A percentile compares a stretch with the other conserved stretches of the same genome.
Evolutionary conservation across 2,329 filamentous ascomycete species (phyloP).

Genomic region (Metarhizium sp.): DNA sequence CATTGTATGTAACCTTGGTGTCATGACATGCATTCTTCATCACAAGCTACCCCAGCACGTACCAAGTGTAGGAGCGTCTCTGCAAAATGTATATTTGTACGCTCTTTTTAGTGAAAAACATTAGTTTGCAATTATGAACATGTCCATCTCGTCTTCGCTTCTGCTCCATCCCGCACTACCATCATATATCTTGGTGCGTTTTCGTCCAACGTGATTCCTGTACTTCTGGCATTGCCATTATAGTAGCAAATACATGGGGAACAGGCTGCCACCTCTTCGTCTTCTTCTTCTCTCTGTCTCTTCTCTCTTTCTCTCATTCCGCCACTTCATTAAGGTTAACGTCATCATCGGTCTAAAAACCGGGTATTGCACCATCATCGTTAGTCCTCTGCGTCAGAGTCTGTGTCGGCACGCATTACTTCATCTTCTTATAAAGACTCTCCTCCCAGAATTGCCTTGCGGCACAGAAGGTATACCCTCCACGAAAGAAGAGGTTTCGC

Average conservation of each 20-base stretch:
- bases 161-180: background rate
- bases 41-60: too few relatives aligned
- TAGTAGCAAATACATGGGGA: background rate
- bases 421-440: slow-evolving; percentile 1
- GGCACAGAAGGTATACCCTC: background rate
- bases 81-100: background rate
- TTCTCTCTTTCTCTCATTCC: background rate
- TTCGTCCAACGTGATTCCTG: background rate
- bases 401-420: background rate
- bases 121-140: background rate
- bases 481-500: background rate
- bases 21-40: too few relatives aligned
- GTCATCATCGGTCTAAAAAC: background rate
- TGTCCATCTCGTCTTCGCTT: background rate
- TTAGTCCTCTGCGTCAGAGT: background rate
- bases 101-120: background rate
- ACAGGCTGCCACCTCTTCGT: background rate
- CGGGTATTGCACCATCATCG: background rate
- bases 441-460: background rate
- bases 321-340: background rate
- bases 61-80: background rate
- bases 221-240: background rate
- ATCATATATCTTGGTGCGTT: background rate
- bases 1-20: too few relatives aligned
- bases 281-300: background rate